Conservation (phyloP, 148 eudicot species). For the Talinum fruticosum region DNA sequence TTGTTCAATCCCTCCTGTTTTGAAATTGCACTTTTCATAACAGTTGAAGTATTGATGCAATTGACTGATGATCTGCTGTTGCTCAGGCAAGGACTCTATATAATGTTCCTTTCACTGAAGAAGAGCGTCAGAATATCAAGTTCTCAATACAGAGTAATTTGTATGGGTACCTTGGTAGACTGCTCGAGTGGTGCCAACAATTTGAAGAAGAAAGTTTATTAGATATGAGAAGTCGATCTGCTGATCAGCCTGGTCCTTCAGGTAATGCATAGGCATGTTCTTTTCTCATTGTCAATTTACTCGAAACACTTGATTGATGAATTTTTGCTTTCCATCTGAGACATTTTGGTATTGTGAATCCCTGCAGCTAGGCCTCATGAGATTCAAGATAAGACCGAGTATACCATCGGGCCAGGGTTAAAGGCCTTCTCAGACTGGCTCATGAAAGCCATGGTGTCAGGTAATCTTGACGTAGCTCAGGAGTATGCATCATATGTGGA, state of each 20-base stretch:
- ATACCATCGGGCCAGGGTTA: constrained; percentile 50
- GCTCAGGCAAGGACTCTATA: constrained; percentile 59
- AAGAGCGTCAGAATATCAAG: constrained; percentile 54
- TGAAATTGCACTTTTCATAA: not conserved
- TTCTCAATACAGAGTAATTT: constrained; percentile 53
- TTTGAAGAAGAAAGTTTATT: constrained; percentile 50
- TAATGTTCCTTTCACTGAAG: constrained; percentile 55
- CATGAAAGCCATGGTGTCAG: constrained; percentile 53
- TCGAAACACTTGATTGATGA: not conserved
- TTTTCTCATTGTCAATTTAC: not conserved
- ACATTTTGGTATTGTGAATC: constrained; percentile 10
- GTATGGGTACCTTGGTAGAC: constrained; percentile 48
- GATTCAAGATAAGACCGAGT: constrained; percentile 31
- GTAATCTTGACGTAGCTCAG: constrained; percentile 65
- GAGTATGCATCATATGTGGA: constrained; percentile 68
- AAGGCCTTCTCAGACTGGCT: constrained; percentile 74
- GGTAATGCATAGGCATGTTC: constrained; percentile 25
- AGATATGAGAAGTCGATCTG: constrained; percentile 26
- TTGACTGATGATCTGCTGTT: constrained; percentile 10
- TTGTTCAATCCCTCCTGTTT: not conserved
- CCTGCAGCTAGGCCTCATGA: constrained; percentile 31
- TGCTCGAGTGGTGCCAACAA: constrained; percentile 62
- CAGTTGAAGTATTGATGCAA: not conserved
- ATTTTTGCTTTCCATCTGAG: not conserved
- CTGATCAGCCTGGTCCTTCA: constrained; percentile 52